Conservation (phyloP, 2,329 filamentous ascomycete species). For the Knufia petricola region DNA sequence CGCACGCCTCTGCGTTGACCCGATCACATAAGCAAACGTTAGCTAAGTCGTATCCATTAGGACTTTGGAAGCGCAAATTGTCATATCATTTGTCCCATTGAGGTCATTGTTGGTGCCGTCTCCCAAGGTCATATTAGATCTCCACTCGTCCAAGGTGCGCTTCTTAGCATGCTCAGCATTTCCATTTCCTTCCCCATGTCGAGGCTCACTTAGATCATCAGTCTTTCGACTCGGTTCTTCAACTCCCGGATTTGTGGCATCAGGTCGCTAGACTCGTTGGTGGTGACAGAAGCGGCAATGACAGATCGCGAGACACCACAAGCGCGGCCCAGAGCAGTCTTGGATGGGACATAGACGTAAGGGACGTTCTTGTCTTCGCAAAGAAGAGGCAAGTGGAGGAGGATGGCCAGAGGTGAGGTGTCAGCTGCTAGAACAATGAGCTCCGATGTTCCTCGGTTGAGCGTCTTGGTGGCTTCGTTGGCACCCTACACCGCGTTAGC, state of each 20-base stretch:
- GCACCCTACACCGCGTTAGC: slow-evolving; percentile 10
- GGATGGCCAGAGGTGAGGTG: slow-evolving; percentile 74
- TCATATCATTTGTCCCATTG: too few relatives aligned
- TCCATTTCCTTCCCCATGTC: not conserved
- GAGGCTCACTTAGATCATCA: slow-evolving; percentile 61
- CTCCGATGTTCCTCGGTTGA: slow-evolving; percentile 85
- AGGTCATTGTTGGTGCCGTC: too few relatives aligned
- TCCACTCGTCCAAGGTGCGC: not conserved
- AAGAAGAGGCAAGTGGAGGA: slow-evolving; percentile 80
- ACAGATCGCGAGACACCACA: slow-evolving; percentile 83
- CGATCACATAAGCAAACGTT: too few relatives aligned
- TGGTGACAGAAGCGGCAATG: slow-evolving; percentile 80
- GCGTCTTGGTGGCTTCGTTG: slow-evolving; percentile 60
- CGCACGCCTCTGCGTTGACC: too few relatives aligned
- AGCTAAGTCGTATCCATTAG: too few relatives aligned
- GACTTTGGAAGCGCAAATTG: too few relatives aligned
- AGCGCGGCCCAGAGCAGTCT: slow-evolving; percentile 79
- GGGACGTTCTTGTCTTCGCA: slow-evolving; percentile 67
- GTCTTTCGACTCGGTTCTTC: slow-evolving; percentile 90
- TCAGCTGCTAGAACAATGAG: slow-evolving; percentile 84
- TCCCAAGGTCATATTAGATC: too few relatives aligned
- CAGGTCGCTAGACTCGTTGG: slow-evolving; percentile 82
- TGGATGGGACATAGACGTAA: slow-evolving; percentile 57
- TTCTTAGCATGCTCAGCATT: not conserved
- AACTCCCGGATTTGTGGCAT: slow-evolving; percentile 77